Base-by-base conservation (phyloP, 192 early-diverging fungal genomes). In the Rhizoclosmatium globosum region DNA sequence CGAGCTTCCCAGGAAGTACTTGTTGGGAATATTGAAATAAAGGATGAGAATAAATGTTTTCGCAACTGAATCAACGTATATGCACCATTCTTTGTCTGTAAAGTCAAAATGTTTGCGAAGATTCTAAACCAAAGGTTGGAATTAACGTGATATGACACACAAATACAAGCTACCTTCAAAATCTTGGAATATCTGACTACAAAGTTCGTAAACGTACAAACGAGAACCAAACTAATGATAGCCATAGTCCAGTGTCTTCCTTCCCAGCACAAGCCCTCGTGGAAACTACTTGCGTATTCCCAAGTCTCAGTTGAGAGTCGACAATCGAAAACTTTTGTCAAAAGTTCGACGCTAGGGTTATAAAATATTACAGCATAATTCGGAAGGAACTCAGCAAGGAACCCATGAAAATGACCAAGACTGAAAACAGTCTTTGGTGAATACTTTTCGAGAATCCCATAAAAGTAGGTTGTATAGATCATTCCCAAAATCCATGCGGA, bases 171-270 rank as follows among this genome's bases (percentile, higher is more conserved):
- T 9, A 71, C 15, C 53, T 71, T 71, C 31, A 71, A 56, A 47
- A 53, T 71, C 38, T 71, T 71, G 48, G 47, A 53, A 47, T 71
- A 71, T 39, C 69, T 44, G n/a, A 71, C 69, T 53, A 71, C 69
- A 19, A 3, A 56, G 48, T 71, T 71, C 11, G 69, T 71, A 31
- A 53, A 71, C 13, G 69, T 48, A 45, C 69, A 71, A 4, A 3
- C 45, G 21, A 71, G 48, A 11, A 19, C 50, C 3, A 71, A 17
- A 53, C 47, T 53, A 19, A 71, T 3, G 4, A 57, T 9, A 3
- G 48, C 11, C 31, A 47, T 53, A 31, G 46, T 39, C 69, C 69
- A 71, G 38, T 71, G 69, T 45, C 47, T 19, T 3, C 47, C 31
- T 53, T 3, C 9, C 45, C 45, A 71, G 69, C 69, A 71, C n/a